Conservation (phyloP, 2,329 filamentous ascomycete genomes). For the Aspergillus melleus region DNA sequence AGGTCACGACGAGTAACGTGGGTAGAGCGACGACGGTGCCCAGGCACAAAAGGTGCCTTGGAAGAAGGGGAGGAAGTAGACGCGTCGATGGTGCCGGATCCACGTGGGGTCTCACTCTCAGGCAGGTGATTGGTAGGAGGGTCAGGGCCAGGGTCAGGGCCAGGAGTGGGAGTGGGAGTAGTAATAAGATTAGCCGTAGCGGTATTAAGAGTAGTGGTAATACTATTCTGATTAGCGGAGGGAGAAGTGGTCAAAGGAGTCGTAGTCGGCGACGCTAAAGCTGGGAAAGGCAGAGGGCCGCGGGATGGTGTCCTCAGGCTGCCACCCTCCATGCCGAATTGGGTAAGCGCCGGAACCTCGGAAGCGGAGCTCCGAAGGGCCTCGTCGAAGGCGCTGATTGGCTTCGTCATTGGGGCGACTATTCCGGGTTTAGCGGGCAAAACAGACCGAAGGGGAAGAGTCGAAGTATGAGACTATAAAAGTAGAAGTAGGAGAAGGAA, state of each 20-base stretch:
- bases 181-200: neutral
- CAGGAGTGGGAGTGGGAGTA: neutral
- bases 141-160: neutral
- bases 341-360: conserved; percentile 25
- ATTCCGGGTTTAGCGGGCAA: too few species aligned
- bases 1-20: conserved; percentile 41
- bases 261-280: neutral
- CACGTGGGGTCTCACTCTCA: neutral
- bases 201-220: conserved; percentile 1
- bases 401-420: neutral
- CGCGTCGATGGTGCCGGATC: conserved; percentile 34
- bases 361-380: conserved; percentile 17
- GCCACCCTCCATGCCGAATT: conserved; percentile 13
- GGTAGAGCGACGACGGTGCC: conserved; percentile 44
- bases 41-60: conserved; percentile 38
- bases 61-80: conserved; percentile 29
- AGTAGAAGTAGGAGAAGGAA: too few species aligned
- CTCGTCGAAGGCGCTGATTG: conserved; percentile 10
- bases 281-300: conserved; percentile 1
- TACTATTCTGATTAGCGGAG: neutral
- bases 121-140: neutral
- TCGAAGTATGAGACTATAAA: too few species aligned
- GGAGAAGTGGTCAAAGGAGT: neutral
- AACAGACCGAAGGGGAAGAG: neutral
- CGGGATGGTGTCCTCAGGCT: neutral